Evolutionary conservation across 768 basidiomycete genomes (phyloP), one percentile per base, ranked within the genome.

Genomic region (Polyporus arcularius): DNA sequence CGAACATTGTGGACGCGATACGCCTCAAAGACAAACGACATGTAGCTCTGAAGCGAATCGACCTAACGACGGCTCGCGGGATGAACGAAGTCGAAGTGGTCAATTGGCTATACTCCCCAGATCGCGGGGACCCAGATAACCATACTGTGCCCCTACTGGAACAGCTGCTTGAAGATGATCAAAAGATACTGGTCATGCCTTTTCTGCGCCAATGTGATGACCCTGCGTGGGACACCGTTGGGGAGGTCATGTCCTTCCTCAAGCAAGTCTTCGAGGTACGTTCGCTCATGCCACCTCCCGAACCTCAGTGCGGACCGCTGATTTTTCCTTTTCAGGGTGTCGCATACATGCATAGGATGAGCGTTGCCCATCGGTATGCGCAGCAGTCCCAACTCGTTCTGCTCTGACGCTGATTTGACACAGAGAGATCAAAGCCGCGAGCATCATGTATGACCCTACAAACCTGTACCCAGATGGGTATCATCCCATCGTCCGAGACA

Each of bases 181-280:
- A 52, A 9, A 43, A 30, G 26, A 75, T 47, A 71, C 50, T 69
- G 5, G 64, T 75, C 7, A 71, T 75, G 62, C 76, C 78, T 5
- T 57, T 72, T 10, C 49, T 75, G 18, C 67, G 71, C 0, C 57
- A 32, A 4, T 70, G 62, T 53, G 46, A 71, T 41, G 59, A 71
- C 26, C 75, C 75, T 1, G 67, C 51, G 2, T 74, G 77, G 43
- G 64, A 70, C 26, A 75, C 73, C 0, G 53, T 76, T 15, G 74
- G 75, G 1, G 77, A 78, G 61, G 70, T 68, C 2, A 40, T 77
- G 0, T 70, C 72, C 5, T 77, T 70, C 45, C 61, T 76, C 39
- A 49, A 65, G 0, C 74, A 76, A 49, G 46, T 75, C 9, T 70
- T 78, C 28, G 72, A 76, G 62, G 77, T 72, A 26, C 14, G 26